A percentile compares a stretch with the other conserved stretches of the same genome.
Conservation (phyloP, 2,329 filamentous ascomycete genomes). For the Rhinocladiella mackenziei region DNA sequence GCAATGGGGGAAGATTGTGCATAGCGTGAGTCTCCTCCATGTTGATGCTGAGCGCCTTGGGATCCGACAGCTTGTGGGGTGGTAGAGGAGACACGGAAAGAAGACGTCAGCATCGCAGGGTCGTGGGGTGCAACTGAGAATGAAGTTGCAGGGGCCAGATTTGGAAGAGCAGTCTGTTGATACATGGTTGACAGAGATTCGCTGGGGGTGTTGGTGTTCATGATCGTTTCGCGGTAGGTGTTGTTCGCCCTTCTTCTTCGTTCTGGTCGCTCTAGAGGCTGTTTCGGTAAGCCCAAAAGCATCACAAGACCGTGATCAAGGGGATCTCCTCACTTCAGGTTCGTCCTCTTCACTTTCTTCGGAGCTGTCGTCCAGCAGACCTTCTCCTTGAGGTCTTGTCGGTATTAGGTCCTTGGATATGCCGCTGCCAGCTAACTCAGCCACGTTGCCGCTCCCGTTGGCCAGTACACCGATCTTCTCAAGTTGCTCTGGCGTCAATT, state of each 20-base stretch:
- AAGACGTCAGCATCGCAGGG: conserved; percentile 19
- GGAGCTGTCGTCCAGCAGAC: conserved; percentile 29
- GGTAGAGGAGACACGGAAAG: conserved; percentile 22
- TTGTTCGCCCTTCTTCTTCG: conserved; percentile 37
- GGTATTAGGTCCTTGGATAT: conserved; percentile 16
- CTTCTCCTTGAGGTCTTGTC: conserved; percentile 25
- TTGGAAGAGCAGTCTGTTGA: conserved; percentile 24
- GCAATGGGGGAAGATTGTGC: conserved; percentile 23
- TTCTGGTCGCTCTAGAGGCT: conserved; percentile 47
- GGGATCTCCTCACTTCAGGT: conserved; percentile 29
- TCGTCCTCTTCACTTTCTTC: conserved; percentile 30
- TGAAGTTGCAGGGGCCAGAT: conserved; percentile 25
- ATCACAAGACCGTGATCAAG: conserved; percentile 17
- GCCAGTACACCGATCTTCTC: conserved; percentile 42
- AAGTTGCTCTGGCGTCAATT: conserved; percentile 70
- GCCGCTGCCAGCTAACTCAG: conserved; percentile 47
- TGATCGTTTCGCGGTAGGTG: conserved; percentile 27
- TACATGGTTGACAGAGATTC: conserved; percentile 18
- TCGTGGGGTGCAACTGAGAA: conserved; percentile 25
- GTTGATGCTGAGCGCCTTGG: conserved; percentile 4
- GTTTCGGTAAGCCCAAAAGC: conserved; percentile 23
- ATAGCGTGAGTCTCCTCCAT: conserved; percentile 8
- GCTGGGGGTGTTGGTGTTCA: conserved; percentile 18
- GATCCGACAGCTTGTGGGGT: conserved; percentile 13
- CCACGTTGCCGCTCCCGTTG: conserved; percentile 49